Evolutionary conservation across 2,329 filamentous ascomycete species (phyloP), one percentile per base, ranked within the genome.

Genomic region (Pleomassaria siparia): DNA sequence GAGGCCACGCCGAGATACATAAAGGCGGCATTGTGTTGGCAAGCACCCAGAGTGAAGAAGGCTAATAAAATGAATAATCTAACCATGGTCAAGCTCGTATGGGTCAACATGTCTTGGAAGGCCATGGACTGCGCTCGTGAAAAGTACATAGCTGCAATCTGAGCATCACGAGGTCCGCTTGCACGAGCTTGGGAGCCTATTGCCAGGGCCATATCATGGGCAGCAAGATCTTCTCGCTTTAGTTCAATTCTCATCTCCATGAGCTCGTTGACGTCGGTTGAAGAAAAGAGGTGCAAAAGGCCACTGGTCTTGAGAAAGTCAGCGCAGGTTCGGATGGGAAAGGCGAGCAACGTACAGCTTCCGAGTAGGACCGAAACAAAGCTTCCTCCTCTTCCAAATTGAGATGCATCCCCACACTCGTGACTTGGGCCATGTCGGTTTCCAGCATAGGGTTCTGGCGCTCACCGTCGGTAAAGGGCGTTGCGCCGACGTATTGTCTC

Each of bases 1-100:
- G 78, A 73, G 1, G 82, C 82, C 8, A 85, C 76, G 0, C 82
- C 82, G 2, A 85, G 62, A 46, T 85, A 85, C 79, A 85, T 83
- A 44, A 83, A 85, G 0, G 82, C 82, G 0, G 81, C 74, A 46
- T 84, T 84, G 8, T 81, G 72, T 25, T 79, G 78, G 43, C 81
- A 84, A 3, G 79, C 78, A 0, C 79, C 80, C 2, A 82, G 72
- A 75, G 83, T 80, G 53, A 82, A 84, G 51, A 82, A 82, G 0
- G 80, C 74, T 76, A 84, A 79, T 13, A 83, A 67, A 0, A 82
- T 62, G 50, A 82, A 84, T 0, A 72, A 67, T 13, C 77, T 70
- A 4, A 81, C 75, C 57, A 82, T 70, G 40, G 80, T 72, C 10
- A 82, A 64, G 29, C 76, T 81, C 0, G 80, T 80, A 47, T 81